Percentiles rank a stretch among this genome's conserved stretches.
These are phyloP conservation scores for Ceratocystis albifundus DNA, from an alignment of 2,329 filamentous ascomycete species.

Conservation along the genomic window DNA sequence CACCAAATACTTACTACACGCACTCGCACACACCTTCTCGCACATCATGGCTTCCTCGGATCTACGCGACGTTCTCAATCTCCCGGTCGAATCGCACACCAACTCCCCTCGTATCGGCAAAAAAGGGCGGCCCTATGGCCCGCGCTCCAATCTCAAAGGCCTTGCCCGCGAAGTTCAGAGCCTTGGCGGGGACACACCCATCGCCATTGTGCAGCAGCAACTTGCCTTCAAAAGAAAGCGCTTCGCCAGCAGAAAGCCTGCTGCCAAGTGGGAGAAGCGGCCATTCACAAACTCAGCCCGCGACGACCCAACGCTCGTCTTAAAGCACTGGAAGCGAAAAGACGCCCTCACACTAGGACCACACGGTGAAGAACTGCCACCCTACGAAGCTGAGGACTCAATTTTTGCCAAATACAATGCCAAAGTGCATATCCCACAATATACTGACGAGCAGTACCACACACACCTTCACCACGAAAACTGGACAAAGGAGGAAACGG, in stretches of 20 bases:
- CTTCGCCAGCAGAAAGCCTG: constrained; percentile 44
- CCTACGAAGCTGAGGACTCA: constrained; percentile 42
- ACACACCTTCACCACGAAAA: constrained; percentile 59
- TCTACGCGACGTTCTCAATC: constrained; percentile 77
- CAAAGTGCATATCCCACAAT: constrained; percentile 62
- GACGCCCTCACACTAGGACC: constrained; percentile 16
- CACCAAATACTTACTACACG: not conserved
- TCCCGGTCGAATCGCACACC: constrained; percentile 49
- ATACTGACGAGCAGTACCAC: constrained; percentile 79
- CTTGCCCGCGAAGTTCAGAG: constrained; percentile 55
- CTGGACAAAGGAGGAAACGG: constrained; percentile 89
- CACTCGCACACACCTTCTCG: not conserved
- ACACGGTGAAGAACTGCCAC: constrained; percentile 23
- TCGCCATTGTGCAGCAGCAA: constrained; percentile 52
- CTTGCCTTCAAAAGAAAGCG: constrained; percentile 49
- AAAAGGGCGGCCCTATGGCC: constrained; percentile 58
- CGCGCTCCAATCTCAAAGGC: constrained; percentile 50
- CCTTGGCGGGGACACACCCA: constrained; percentile 54
- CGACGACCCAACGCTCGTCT: constrained; percentile 50
- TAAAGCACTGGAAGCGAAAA: constrained; percentile 73
- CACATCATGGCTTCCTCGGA: constrained; percentile 59
- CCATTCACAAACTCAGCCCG: constrained; percentile 71
- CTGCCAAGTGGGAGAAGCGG: constrained; percentile 52
- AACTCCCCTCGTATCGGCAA: constrained; percentile 49
- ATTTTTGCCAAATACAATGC: constrained; percentile 82